Evolutionary conservation across 768 basidiomycete genomes (phyloP).

Genomic region (Pleurotus tuoliensis): DNA sequence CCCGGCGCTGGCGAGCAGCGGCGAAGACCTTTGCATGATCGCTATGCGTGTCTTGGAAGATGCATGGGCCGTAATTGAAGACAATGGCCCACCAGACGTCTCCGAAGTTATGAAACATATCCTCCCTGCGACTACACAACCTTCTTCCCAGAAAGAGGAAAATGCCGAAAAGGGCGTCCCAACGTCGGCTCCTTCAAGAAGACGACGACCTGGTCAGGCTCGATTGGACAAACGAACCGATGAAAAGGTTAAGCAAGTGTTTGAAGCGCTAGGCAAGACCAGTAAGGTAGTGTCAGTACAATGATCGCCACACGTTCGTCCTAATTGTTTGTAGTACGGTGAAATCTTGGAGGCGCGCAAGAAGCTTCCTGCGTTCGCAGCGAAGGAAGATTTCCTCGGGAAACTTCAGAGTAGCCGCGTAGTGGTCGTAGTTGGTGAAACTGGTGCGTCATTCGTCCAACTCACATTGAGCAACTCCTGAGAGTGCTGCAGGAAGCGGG

Average conservation of each 20-base stretch:
- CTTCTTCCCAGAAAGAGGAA: background rate
- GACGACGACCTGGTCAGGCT: background rate
- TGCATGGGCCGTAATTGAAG: slow-evolving; percentile 63
- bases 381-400: slow-evolving; percentile 58
- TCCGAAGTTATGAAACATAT: slow-evolving; percentile 62
- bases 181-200: no score
- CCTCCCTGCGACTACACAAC: slow-evolving; percentile 27
- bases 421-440: slow-evolving; percentile 87
- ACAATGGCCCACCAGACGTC: slow-evolving; percentile 73
- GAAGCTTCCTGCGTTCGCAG: slow-evolving; percentile 74
- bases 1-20: slow-evolving; percentile 54
- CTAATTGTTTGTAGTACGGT: slow-evolving; percentile 35
- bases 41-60: slow-evolving; percentile 68
- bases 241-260: slow-evolving; percentile 47
- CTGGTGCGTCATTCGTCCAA: slow-evolving; percentile 39
- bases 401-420: slow-evolving; percentile 57
- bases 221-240: slow-evolving; percentile 41
- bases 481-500: slow-evolving; percentile 57
- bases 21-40: slow-evolving; percentile 71
- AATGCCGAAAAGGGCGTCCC: background rate
- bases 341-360: slow-evolving; percentile 52
- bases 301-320: background rate
- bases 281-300: slow-evolving; percentile 26
- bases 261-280: slow-evolving; percentile 40
- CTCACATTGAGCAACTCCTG: background rate